Evolutionary conservation across 176 grass and related monocot species (phyloP).

Genomic region (Musa beccarii): DNA sequence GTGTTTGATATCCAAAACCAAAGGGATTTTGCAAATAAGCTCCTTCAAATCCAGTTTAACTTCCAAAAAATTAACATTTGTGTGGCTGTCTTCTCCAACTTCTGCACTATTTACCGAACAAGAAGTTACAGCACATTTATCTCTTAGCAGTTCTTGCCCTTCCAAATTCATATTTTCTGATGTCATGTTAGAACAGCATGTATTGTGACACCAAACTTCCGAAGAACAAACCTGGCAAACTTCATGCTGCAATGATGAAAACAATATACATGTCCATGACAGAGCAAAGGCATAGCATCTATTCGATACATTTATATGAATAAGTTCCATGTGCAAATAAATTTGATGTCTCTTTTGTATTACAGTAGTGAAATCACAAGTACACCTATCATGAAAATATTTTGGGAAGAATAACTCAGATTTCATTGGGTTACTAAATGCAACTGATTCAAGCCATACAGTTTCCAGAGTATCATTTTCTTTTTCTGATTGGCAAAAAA

Average conservation of each 20-base stretch:
- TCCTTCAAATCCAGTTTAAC: conserved; percentile 3
- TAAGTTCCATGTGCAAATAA: too few relatives aligned
- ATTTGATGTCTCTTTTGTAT: too few relatives aligned
- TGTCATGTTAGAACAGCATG: neutral
- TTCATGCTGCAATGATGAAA: neutral
- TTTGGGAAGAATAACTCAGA: neutral
- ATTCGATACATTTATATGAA: too few relatives aligned
- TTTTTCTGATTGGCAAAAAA: too few relatives aligned
- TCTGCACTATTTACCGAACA: neutral
- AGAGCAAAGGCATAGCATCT: too few relatives aligned
- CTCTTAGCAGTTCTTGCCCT: neutral
- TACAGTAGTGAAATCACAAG: too few relatives aligned
- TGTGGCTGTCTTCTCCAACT: neutral
- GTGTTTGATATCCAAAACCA: neutral
- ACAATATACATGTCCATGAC: too few relatives aligned
- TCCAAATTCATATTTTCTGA: neutral
- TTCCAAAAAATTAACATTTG: neutral
- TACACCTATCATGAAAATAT: neutral
- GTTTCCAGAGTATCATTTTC: too few relatives aligned
- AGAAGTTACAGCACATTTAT: neutral
- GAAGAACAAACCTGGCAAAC: neutral
- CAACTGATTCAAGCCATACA: too few relatives aligned
- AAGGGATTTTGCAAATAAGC: neutral
- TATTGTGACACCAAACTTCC: neutral
- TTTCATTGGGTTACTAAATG: neutral